A percentile compares a stretch with the other conserved stretches of the same genome.
Conservation (phyloP, 129 eudicot genomes). For the Escallonia herrerae region DNA sequence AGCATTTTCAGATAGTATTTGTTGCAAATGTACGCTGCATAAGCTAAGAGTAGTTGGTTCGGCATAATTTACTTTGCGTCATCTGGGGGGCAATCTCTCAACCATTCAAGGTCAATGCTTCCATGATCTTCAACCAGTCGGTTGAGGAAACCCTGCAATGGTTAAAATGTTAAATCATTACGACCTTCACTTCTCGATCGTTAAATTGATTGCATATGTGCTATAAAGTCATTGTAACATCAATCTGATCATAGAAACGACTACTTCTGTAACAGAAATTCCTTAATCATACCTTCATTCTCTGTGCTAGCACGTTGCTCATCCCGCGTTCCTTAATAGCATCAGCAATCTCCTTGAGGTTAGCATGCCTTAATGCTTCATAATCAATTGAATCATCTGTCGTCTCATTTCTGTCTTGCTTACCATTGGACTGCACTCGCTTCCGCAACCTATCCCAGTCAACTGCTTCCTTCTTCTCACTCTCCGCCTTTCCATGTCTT, state of each 20-base stretch:
- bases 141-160: conserved; percentile 71
- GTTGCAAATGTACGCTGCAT: background rate
- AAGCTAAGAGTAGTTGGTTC: background rate
- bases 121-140: conserved; percentile 80
- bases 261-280: background rate
- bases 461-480: conserved; percentile 40
- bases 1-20: background rate
- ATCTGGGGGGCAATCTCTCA: conserved; percentile 83
- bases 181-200: background rate
- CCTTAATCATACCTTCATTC: conserved; percentile 57
- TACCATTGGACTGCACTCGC: conserved; percentile 38
- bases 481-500: conserved; percentile 36
- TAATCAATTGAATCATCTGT: conserved; percentile 75
- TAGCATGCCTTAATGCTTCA: conserved; percentile 74
- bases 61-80: conserved; percentile 66
- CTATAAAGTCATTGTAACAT: background rate
- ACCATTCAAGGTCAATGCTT: conserved; percentile 83
- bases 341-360: conserved; percentile 64
- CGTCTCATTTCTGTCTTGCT: conserved; percentile 43
- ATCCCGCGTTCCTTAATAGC: conserved; percentile 90
- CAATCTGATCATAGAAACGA: background rate
- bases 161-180: conserved; percentile 3
- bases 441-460: conserved; percentile 86
- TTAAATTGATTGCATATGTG: background rate
- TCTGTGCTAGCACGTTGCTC: conserved; percentile 90